Conservation (phyloP, 208 protist genomes). For the Entamoeba moshkovskii region DNA sequence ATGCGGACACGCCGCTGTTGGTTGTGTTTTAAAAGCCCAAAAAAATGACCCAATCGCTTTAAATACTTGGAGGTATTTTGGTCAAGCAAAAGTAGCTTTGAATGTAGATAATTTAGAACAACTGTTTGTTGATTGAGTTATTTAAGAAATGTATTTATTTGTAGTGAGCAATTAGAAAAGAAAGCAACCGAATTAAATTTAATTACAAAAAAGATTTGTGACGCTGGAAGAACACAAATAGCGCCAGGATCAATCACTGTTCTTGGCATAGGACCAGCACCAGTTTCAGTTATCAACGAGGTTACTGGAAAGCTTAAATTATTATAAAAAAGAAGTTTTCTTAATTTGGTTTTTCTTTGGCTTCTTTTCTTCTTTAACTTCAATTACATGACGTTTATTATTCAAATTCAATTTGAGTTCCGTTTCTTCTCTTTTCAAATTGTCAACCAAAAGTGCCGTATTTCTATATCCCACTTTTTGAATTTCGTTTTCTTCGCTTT, state of each 20-base stretch:
- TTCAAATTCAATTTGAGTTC: too few relatives aligned
- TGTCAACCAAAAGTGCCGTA: background rate
- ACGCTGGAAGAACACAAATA: constrained; percentile 74
- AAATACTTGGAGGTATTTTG: constrained; percentile 27
- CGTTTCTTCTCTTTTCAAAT: background rate
- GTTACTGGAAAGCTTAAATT: constrained; percentile 67
- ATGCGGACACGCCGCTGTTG: constrained; percentile 73
- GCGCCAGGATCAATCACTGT: constrained; percentile 65
- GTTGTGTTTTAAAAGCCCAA: constrained; percentile 52
- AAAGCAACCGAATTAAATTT: constrained; percentile 45
- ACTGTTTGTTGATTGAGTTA: constrained; percentile 40
- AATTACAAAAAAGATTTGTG: constrained; percentile 55
- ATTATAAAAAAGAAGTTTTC: constrained; percentile 42
- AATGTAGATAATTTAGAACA: constrained; percentile 52
- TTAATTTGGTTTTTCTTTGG: background rate
- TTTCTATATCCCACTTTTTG: background rate
- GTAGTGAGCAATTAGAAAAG: constrained; percentile 17
- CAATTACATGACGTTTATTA: too few relatives aligned
- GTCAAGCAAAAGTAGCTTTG: constrained; percentile 39
- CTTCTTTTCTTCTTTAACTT: too few relatives aligned
- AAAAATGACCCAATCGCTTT: constrained; percentile 3
- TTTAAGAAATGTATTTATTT: background rate
- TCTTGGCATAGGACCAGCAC: constrained; percentile 46
- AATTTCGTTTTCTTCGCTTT: too few relatives aligned
- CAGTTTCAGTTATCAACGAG: constrained; percentile 49